Base-by-base conservation (phyloP, 1,284 basidiomycete species). In the Fomitopsis betulina region DNA sequence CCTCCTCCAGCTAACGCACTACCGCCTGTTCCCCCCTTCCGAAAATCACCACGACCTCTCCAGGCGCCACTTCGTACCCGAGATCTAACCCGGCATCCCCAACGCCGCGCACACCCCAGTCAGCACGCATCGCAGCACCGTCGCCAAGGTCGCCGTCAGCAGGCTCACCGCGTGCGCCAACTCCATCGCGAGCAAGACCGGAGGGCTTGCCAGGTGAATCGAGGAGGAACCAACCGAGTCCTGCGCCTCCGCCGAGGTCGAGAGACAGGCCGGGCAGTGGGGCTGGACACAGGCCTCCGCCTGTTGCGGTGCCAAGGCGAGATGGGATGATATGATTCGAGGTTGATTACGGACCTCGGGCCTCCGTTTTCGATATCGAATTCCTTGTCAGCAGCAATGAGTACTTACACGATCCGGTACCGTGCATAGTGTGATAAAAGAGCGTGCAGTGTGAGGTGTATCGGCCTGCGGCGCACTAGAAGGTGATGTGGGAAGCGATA, bases 211-310 rank as follows among this genome's bases (percentile, higher is more conserved):
- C 60, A 62, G 69, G 76, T 56, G 72, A 75, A 0, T 70, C 71
- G 54, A 69, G 79, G 17, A 62, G 69, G 1, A 65, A 70, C n/a
- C 63, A 72, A 6, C 60, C 59, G 23, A 73, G 68, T 56, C 75
- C 75, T 10, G 76, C 76, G 15, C 72, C 73, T 27, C 79, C 82
- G 5, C 85, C 87, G 2, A 81, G 87, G 52, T 88, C 87, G 56
- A 75, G 76, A 39, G 84, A 87, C 68, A 74, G 87, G 8, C 86
- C 87, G 15, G 78, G 79, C 4, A 87, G 84, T 66, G 65, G 72
- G 27, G 64, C 74, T 40, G 75, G 75, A 3, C 76, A 73, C 57
- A 73, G 80, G n/a, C 77, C 79, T n/a, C 70, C 69, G 15, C 70
- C 71, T 7, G 66, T 71, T 7, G 67, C 67, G 32, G 62, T 72